Base-by-base conservation (phyloP, 2,329 filamentous ascomycete genomes). In the Epichloe sibirici region DNA sequence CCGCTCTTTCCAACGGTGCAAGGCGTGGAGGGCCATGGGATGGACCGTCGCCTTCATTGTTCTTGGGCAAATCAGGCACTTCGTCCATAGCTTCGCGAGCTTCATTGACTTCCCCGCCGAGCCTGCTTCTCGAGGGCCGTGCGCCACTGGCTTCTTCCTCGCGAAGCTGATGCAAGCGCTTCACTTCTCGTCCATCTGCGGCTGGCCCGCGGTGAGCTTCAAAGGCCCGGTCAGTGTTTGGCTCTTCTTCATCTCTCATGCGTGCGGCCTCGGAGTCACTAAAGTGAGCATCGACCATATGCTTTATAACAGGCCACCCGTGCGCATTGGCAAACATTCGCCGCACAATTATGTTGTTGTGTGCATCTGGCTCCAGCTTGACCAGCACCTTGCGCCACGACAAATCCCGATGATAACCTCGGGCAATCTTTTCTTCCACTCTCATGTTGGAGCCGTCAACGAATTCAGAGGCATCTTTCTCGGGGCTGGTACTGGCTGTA, bases 381-480 rank as follows among this genome's bases (percentile, higher is more conserved):
- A 98, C 93, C 4, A 98, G 79, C 1, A 98, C 93, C 66, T 98
- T 98, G 45, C 93, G 86, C 93, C 93, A 98, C 1, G 88, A 88
- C 21, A 98, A 71, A 57, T 89, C 89, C 12, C 83, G 82, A 66
- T 98, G 93, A 69, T 98, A 98, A 13, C 90, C 93, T 46, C 93
- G 81, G 2, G 93, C 93, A 59, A 98, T 98, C 70, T 96, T 97
- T 67, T 98, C 93, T 67, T 98, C 93, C 0, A 97, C 90, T 57
- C 87, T 88, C 82, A 97, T 90, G 57, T 72, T 81, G 9, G 83
- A 80, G 15, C 70, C 75, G 59, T 86, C 82, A 3, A 81, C 65
- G 0, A 67, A 56, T 47, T 71, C 67, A 7, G 63, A 58, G 2
- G 61, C 55, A 2, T 65, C 56, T 58, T 71, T 74, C 48, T 74